Percentiles rank a stretch among this genome's conserved stretches.
Conservation (phyloP, 108 stramenopile genomes). For the Cyclostephanos tholiformis region DNA sequence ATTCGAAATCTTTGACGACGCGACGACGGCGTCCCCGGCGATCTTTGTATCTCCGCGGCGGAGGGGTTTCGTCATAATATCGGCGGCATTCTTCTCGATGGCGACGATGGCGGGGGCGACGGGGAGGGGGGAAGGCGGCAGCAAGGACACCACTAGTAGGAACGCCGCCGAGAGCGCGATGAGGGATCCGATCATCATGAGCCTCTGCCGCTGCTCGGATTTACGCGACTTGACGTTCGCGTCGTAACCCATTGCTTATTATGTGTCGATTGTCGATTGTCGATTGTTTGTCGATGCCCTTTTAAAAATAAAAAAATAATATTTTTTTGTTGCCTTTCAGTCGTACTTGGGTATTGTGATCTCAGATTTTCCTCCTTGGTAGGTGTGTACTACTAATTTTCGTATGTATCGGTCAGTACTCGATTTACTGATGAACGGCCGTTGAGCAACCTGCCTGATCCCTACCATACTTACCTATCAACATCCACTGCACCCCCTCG, state of each 20-base stretch:
- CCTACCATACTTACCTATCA: too few relatives aligned
- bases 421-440: too few relatives aligned
- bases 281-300: too few relatives aligned
- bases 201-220: slow-evolving; percentile 34
- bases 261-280: too few relatives aligned
- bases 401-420: too few relatives aligned
- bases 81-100: not conserved
- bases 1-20: not conserved
- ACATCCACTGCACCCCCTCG: too few relatives aligned
- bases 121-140: slow-evolving; percentile 3
- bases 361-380: too few relatives aligned
- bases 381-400: too few relatives aligned
- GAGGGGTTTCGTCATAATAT: not conserved
- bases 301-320: too few relatives aligned
- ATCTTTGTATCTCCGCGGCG: not conserved
- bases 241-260: slow-evolving; percentile 41
- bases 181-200: slow-evolving; percentile 24
- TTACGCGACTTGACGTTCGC: slow-evolving; percentile 39
- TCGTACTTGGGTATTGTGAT: too few relatives aligned
- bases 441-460: too few relatives aligned
- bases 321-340: too few relatives aligned
- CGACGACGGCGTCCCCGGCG: not conserved
- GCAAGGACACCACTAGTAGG: slow-evolving; percentile 30
- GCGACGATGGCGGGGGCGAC: not conserved
- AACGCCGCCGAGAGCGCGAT: slow-evolving; percentile 27